Evolutionary conservation across 371 early-diverging fungal species (phyloP), one percentile per base, ranked within the genome.

Genomic region (Chytridium lagenaria): DNA sequence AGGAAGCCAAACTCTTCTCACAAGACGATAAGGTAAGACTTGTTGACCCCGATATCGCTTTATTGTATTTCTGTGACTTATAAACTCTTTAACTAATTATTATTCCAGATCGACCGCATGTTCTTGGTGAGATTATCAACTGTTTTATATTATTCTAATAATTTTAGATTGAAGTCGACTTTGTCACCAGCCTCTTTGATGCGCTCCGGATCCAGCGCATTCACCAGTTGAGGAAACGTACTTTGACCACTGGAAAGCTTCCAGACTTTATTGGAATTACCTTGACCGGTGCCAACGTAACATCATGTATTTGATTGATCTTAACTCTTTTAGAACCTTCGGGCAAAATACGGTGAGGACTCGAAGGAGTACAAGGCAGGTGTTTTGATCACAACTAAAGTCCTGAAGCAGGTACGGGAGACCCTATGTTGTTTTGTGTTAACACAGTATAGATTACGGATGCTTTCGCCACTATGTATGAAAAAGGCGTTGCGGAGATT

Each of bases 131-230:
- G 28, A n/a, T 59, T 59, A 38, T 12, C 28, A 39, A 5, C 39
- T 61, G 15, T n/a, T 65, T 71, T 64, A 23, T 64, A 3, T 16
- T 39, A 12, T 44, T 19, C 44, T 44, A 19, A 44, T 19, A 44
- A 44, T 7, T 44, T 7, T 19, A 72, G 77, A 66, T 71, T 50
- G 77, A 80, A 73, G 50, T 76, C 37, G 78, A 80, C 22, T 70
- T 71, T 49, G 23, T 72, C n/a, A 52, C 50, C 1, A 71, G 75
- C 71, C 22, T 80, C 2, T 68, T 72, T 37, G 77, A 75, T 34
- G 75, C 73, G 16, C 49, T 80, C 26, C 28, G 51, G 22, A 61
- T 69, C 1, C 73, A 80, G 28, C 44, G 30, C 16, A 2, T 68
- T 1, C 49, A 40, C 28, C 7, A 50, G 50, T 36, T 75, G 55